A percentile compares a stretch with the other conserved stretches of the same genome.
phyloP scores from a whole-genome alignment of 352 stramenopile species.

The Phytophthora fragariae region DNA sequence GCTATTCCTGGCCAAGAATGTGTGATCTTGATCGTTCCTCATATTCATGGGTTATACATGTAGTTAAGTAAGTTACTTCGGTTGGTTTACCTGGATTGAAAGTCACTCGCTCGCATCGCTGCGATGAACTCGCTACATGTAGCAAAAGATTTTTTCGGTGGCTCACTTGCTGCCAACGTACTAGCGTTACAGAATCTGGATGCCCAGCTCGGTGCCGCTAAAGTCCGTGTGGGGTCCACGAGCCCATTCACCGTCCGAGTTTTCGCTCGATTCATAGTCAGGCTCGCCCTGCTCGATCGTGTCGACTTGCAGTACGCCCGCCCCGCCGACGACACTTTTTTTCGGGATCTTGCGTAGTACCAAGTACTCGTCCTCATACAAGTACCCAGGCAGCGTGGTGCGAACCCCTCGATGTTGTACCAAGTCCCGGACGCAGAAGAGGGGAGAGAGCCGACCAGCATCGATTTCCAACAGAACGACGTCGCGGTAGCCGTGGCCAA shows the following conservation, averaged over 20 bases:
- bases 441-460: not conserved
- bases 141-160: no score
- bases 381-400: not conserved
- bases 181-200: no score
- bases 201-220: not conserved
- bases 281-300: not conserved
- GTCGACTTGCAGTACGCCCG: not conserved
- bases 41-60: no score
- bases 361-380: constrained; percentile 27
- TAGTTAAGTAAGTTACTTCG: no score
- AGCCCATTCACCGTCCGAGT: not conserved
- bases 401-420: not conserved
- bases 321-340: constrained; percentile 1
- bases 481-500: constrained; percentile 16
- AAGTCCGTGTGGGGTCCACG: no score
- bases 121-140: no score
- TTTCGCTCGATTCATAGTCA: constrained; percentile 6
- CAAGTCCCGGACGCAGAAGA: constrained; percentile 20
- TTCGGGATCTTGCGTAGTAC: constrained; percentile 15
- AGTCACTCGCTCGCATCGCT: no score
- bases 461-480: constrained; percentile 23
- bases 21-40: no score
- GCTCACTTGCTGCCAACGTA: no score
- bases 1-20: no score
- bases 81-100: no score